Evolutionary conservation across 208 protist genomes (phyloP).

Genomic region (Trypanosoma caninum): DNA sequence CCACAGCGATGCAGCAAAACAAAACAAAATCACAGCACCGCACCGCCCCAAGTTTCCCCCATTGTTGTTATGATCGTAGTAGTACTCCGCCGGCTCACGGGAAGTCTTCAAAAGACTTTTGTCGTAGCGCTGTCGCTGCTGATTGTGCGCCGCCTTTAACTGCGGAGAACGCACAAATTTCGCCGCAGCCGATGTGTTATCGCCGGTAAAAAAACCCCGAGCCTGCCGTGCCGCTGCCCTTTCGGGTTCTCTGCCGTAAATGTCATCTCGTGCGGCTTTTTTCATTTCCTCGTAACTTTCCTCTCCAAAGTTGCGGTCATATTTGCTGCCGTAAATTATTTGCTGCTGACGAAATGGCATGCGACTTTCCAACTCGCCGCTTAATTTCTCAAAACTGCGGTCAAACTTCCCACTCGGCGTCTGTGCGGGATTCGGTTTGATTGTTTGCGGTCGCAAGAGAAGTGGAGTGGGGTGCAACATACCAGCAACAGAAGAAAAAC

Average conservation of each 20-base stretch:
- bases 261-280: slow-evolving; percentile 55
- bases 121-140: slow-evolving; percentile 51
- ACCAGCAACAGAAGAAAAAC: not conserved
- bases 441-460: slow-evolving; percentile 50
- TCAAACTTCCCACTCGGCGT: slow-evolving; percentile 69
- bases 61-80: slow-evolving; percentile 42
- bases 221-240: slow-evolving; percentile 56
- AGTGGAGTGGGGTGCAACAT: slow-evolving; percentile 26
- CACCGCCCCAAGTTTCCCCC: slow-evolving; percentile 29
- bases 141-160: slow-evolving; percentile 66
- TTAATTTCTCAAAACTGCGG: slow-evolving; percentile 79
- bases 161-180: slow-evolving; percentile 54
- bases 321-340: slow-evolving; percentile 45
- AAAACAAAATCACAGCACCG: slow-evolving; percentile 15
- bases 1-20: no score
- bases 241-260: slow-evolving; percentile 53
- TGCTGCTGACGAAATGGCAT: slow-evolving; percentile 62
- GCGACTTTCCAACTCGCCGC: slow-evolving; percentile 49
- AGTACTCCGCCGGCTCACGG: slow-evolving; percentile 61
- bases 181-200: slow-evolving; percentile 53
- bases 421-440: slow-evolving; percentile 76
- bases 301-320: slow-evolving; percentile 68
- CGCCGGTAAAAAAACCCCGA: slow-evolving; percentile 61
- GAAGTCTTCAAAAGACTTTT: slow-evolving; percentile 65
- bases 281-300: slow-evolving; percentile 44